Conservation (phyloP, 2,329 filamentous ascomycete species). For the Cladosporium sp. region DNA sequence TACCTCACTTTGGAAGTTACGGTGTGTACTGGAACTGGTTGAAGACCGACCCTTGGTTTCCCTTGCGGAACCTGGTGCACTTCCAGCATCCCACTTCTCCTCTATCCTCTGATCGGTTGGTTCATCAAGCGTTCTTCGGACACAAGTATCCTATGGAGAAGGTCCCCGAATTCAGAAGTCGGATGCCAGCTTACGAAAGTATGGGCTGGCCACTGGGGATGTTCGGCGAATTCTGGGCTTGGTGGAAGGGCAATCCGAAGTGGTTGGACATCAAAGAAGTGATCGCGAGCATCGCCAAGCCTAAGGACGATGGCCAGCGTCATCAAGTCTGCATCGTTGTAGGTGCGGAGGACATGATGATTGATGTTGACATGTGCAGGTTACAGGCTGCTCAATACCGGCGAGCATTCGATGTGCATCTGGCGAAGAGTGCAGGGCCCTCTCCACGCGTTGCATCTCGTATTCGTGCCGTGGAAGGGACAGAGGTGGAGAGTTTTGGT, state of each 20-base stretch:
- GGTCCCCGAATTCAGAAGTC: conserved; percentile 46
- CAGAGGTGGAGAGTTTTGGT: conserved; percentile 16
- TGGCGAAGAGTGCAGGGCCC: background rate
- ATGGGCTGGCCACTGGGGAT: conserved; percentile 55
- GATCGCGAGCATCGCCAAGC: conserved; percentile 38
- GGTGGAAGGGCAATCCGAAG: conserved; percentile 15
- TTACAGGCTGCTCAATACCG: conserved; percentile 45
- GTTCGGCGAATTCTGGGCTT: conserved; percentile 45
- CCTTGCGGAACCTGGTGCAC: conserved; percentile 49
- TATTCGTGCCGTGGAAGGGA: background rate
- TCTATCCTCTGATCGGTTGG: conserved; percentile 52
- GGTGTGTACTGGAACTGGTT: conserved; percentile 51
- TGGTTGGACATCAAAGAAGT: conserved; percentile 39
- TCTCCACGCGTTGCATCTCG: background rate
- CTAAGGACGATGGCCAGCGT: conserved; percentile 23
- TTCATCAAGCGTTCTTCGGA: conserved; percentile 55
- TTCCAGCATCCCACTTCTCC: conserved; percentile 54
- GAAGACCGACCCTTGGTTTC: conserved; percentile 51
- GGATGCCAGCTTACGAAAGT: conserved; percentile 53
- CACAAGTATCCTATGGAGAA: conserved; percentile 42
- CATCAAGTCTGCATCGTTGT: conserved; percentile 44
- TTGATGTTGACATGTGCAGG: conserved; percentile 41
- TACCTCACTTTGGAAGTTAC: conserved; percentile 27
- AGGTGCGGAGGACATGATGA: conserved; percentile 45
- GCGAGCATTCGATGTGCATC: conserved; percentile 31